Conservation (phyloP, 2,329 filamentous ascomycete genomes). For the Colletotrichum sp. region DNA sequence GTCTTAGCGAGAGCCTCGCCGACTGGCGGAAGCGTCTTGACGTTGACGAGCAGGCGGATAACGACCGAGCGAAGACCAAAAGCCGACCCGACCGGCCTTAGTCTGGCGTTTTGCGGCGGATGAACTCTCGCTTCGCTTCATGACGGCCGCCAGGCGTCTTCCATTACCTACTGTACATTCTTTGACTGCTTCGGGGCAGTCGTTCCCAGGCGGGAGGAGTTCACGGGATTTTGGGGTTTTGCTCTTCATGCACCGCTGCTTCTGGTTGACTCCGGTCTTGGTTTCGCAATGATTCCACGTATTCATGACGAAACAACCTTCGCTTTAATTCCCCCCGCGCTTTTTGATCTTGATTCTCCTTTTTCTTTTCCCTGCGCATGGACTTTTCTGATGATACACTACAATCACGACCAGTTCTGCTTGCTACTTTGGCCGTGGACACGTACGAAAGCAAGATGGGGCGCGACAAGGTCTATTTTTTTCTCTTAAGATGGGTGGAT, state of each 20-base stretch:
- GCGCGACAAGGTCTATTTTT: neutral
- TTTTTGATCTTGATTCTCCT: neutral
- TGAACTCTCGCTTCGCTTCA: constrained; percentile 22
- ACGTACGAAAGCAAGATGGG: neutral
- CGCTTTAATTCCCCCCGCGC: neutral
- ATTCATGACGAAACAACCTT: constrained; percentile 22
- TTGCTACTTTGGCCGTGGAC: neutral
- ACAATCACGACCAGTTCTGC: neutral
- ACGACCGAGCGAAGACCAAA: constrained; percentile 19
- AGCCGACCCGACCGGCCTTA: constrained; percentile 22
- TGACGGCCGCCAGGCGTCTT: neutral
- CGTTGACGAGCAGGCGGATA: constrained; percentile 40
- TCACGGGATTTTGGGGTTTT: neutral
- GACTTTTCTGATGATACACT: constrained; percentile 17
- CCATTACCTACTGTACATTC: constrained; percentile 16
- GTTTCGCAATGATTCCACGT: constrained; percentile 23
- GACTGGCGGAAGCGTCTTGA: constrained; percentile 84
- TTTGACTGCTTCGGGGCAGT: neutral
- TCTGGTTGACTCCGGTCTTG: constrained; percentile 3
- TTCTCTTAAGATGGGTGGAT: constrained; percentile 5
- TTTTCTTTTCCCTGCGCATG: neutral
- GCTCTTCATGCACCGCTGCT: constrained; percentile 1
- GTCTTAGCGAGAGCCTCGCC: constrained; percentile 73
- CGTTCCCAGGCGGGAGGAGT: constrained; percentile 8
- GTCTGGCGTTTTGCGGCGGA: constrained; percentile 23